Base-by-base conservation (phyloP, 257 asterid species). In the Lavandula angustifolia region DNA sequence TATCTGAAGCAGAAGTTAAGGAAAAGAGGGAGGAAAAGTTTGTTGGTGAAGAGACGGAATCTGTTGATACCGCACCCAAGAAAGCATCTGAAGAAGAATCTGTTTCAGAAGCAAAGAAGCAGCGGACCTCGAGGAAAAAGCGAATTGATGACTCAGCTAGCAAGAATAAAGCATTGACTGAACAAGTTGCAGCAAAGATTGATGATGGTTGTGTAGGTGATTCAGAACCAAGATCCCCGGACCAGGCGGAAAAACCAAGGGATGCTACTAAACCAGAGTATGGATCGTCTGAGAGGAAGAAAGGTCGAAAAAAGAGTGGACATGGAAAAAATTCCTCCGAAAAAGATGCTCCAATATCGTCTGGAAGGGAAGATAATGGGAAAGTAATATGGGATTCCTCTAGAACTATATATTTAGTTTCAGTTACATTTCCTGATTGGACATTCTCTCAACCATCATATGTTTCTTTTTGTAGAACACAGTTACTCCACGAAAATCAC, bases 171-270 rank as follows among this genome's bases (percentile, higher is more conserved):
- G 54, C 67, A 18, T 54, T 73, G 33, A 44, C 73, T 60, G 81
- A 59, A 40, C 82, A 69, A 64, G 82, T 68, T 62, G 71, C 75
- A 53, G 60, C 80, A 40, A 75, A 83, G 73, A 71, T 62, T 10
- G 79, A 75, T 51, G 80, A 74, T 73, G 82, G 63, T 37, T 67
- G 74, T 64, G 73, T 74, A 59, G 82, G 87, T 73, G 87, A 88
- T 76, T 71, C 78, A 37, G 84, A 77, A 62, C 67, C 73, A 72
- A 78, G 70, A 65, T 67, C 77, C 27, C 71, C 7, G 46, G 79
- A 73, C 60, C 77, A 60, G 75, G 62, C 67, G 33, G 75, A 66
- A 37, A 74, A 68, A 71, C 66, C 64, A 35, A 63, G 46, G 12
- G 76, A 55, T 73, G 73, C 77, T 50, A 69, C 77, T 49, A 76